Evolutionary conservation across 108 stramenopile species (phyloP), one percentile per base, ranked within the genome.

Genomic region (Nitzschia inconspicua): DNA sequence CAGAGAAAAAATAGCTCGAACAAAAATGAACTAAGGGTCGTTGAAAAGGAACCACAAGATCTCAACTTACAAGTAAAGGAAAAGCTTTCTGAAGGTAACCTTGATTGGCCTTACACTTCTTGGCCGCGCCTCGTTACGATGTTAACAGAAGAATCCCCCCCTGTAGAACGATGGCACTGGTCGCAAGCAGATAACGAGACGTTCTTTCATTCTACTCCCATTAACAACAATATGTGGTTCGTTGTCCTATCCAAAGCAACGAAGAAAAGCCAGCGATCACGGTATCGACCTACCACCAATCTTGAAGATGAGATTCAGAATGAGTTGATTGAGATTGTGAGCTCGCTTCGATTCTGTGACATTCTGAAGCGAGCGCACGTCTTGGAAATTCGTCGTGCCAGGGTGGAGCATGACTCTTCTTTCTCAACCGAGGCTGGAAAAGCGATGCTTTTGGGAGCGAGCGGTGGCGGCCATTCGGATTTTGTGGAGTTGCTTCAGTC

Each of bases 101-200:
- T 54, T 3, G 37, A 10, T 18, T 54, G 53, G 53, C 53, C 53
- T 7, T 54, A 18, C 24, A 54, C 53, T 22, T 54, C 53, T 2
- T 54, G 53, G 53, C 34, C n/a, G 34, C 19, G 28, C 24, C 11
- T 54, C 18, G 35, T 54, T 31, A 0, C 53, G 23, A 14, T 36
- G 22, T 36, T 54, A 28, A 54, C 6, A 18, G 34, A 35, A 14
- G 53, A 54, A 36, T 36, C 53, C 14, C 18, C n/a, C 18, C 35
- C 10, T 36, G 24, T 24, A 4, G n/a, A n/a, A n/a, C n/a, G n/a
- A n/a, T n/a, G n/a, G n/a, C 7, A 54, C 25, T 54, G 53, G 53
- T 31, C 53, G 35, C 53, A 54, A 23, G 11, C 37, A 14, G 53
- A 54, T 35, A 36, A 32, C 4, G 35, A 34, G 4, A 54, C 53